A percentile compares a stretch with the other conserved stretches of the same genome.
These are phyloP conservation scores for Castanea sativa DNA, from an alignment of 306 rosid genomes.

Conservation along the genomic window DNA sequence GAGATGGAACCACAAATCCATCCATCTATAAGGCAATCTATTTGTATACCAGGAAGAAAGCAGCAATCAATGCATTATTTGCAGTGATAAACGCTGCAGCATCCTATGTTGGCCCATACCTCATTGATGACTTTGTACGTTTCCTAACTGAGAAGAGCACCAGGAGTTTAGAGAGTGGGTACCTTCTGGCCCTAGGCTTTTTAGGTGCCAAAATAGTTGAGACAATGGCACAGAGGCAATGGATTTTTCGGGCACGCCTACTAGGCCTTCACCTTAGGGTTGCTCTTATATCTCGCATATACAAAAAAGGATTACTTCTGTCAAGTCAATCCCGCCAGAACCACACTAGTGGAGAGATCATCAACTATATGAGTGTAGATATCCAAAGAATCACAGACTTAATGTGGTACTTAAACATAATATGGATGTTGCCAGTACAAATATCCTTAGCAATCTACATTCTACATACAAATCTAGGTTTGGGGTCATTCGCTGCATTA, in stretches of 20 bases:
- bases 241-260: conserved; percentile 96
- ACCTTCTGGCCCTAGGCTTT: conserved; percentile 66
- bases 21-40: conserved; percentile 71
- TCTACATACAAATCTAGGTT: conserved; percentile 70
- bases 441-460: conserved; percentile 72
- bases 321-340: conserved; percentile 76
- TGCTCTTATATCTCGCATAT: conserved; percentile 71
- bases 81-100: conserved; percentile 70
- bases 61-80: conserved; percentile 64
- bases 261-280: conserved; percentile 88
- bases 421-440: conserved; percentile 96
- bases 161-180: conserved; percentile 55
- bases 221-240: conserved; percentile 82
- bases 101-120: conserved; percentile 93
- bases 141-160: conserved; percentile 56
- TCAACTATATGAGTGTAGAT: conserved; percentile 95
- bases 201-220: conserved; percentile 75
- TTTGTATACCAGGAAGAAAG: conserved; percentile 69
- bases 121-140: conserved; percentile 76
- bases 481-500: conserved; percentile 72
- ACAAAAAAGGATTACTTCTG: conserved; percentile 67
- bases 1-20: conserved; percentile 53
- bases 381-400: conserved; percentile 91
- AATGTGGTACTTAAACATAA: conserved; percentile 64
- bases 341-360: conserved; percentile 81